Percentiles rank a stretch among this genome's conserved stretches.
Evolutionary conservation across 345 rosid species (phyloP).

Genomic region (Gossypium sturtianum): DNA sequence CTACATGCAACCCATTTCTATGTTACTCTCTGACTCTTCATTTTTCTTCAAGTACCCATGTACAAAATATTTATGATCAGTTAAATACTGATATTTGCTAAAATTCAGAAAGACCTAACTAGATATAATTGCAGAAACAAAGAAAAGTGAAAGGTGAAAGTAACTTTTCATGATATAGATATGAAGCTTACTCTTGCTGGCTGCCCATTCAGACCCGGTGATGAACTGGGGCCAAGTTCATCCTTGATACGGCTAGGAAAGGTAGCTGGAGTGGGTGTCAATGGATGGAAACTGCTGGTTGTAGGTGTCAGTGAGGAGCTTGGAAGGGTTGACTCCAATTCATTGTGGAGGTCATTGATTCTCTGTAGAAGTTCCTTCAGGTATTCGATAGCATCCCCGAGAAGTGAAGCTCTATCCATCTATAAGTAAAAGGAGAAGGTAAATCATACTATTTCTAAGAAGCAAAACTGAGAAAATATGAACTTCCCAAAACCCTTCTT

Average conservation of each 20-base stretch:
- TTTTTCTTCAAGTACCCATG: neutral
- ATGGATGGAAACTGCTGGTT: constrained; percentile 54
- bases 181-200: constrained; percentile 55
- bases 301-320: constrained; percentile 48
- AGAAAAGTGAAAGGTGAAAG: neutral
- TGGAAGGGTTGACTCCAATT: constrained; percentile 63
- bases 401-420: constrained; percentile 99
- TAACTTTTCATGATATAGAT: neutral
- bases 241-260: constrained; percentile 74
- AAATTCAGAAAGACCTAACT: neutral
- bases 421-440: constrained; percentile 17
- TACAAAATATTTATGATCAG: neutral
- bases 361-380: constrained; percentile 88
- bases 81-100: neutral
- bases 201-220: constrained; percentile 76
- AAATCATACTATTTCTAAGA: constrained; percentile 22
- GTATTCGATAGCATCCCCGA: constrained; percentile 95
- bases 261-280: constrained; percentile 72
- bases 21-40: neutral
- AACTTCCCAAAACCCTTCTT: neutral
- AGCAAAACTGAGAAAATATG: neutral
- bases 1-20: neutral
- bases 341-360: constrained; percentile 88
- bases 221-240: constrained; percentile 62
- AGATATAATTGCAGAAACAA: neutral